Evolutionary conservation across 306 rosid genomes (phyloP).

Genomic region (Malus asiatica): DNA sequence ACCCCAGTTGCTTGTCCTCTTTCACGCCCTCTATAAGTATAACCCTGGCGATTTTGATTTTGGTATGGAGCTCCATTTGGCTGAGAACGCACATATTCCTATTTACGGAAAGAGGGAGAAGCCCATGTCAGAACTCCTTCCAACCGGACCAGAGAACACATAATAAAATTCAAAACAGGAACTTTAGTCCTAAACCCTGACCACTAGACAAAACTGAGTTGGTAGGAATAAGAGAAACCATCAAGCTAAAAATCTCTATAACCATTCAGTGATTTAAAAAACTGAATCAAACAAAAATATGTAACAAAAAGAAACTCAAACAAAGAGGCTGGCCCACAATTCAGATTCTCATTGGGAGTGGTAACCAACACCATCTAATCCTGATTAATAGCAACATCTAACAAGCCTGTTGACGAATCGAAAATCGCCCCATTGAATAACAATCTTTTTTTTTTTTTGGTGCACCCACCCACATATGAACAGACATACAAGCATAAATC

Average conservation of each 20-base stretch:
- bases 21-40: slow-evolving; percentile 54
- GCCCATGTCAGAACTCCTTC: not conserved
- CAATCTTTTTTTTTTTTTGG: not conserved
- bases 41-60: slow-evolving; percentile 42
- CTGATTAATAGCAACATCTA: not conserved
- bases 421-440: not conserved
- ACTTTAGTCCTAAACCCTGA: not conserved
- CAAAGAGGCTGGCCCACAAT: not conserved
- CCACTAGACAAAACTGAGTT: not conserved
- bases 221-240: not conserved
- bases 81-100: slow-evolving; percentile 20
- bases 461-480: not conserved
- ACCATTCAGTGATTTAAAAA: not conserved
- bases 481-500: not conserved
- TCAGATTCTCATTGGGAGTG: not conserved
- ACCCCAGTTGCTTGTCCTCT: slow-evolving; percentile 79
- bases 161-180: not conserved
- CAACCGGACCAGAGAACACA: not conserved
- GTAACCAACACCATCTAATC: not conserved
- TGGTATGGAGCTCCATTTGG: slow-evolving; percentile 52
- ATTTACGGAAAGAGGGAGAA: not conserved
- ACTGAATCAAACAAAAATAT: not conserved
- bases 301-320: not conserved
- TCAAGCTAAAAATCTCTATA: not conserved
- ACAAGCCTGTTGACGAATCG: not conserved